A percentile compares a stretch with the other conserved stretches of the same genome.
Evolutionary conservation across 2,329 filamentous ascomycete genomes (phyloP).

Genomic region (Aureobasidium leucospermi): DNA sequence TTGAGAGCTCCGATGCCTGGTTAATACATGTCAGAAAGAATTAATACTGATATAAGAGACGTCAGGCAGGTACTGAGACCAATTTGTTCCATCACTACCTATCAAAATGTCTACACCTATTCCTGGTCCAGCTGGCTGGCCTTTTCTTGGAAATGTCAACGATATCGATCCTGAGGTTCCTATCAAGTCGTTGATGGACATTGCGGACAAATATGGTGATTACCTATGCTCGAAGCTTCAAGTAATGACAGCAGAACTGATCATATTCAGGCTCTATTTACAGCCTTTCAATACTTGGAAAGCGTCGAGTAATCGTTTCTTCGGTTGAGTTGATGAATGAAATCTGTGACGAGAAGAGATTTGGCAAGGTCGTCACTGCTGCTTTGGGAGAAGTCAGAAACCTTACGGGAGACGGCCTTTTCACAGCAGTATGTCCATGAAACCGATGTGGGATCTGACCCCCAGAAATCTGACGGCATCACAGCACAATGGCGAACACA

Average conservation of each 20-base stretch:
- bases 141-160: conserved; percentile 57
- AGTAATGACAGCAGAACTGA: background rate
- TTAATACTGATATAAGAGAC: conserved; percentile 1
- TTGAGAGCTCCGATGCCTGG: background rate
- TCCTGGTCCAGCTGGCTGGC: conserved; percentile 56
- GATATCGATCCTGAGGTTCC: conserved; percentile 57
- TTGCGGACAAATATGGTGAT: conserved; percentile 19
- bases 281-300: conserved; percentile 17
- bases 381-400: conserved; percentile 51
- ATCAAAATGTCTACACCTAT: conserved; percentile 39
- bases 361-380: conserved; percentile 50
- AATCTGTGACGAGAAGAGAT: conserved; percentile 37
- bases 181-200: conserved; percentile 48
- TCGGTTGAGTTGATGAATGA: conserved; percentile 30
- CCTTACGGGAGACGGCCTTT: conserved; percentile 40
- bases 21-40: background rate
- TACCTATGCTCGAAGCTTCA: background rate
- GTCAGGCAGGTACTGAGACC: background rate
- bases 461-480: background rate
- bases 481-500: conserved; percentile 29
- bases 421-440: conserved; percentile 28
- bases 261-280: conserved; percentile 15
- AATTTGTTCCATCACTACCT: background rate
- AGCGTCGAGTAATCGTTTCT: conserved; percentile 19
- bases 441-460: too few species aligned